Evolutionary conservation across 805 yeast species (phyloP), one percentile per base, ranked within the genome.

Genomic region (Cyberlindnera misumaiensis): DNA sequence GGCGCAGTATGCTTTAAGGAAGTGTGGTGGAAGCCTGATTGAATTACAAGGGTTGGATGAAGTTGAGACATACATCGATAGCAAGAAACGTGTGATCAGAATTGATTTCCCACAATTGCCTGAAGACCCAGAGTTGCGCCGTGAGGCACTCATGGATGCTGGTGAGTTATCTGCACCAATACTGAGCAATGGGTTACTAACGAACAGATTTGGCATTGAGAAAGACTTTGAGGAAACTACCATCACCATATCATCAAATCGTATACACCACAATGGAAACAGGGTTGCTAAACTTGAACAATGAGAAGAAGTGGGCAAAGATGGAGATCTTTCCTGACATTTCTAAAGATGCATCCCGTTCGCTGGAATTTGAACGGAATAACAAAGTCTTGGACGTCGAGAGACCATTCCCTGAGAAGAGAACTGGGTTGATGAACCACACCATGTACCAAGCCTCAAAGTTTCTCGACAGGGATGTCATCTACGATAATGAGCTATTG

Each of bases 161-260:
- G 79, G 73, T 46, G 71, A 67, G 33, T 38, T 5, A 18, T 32
- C 9, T 17, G 27, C 18, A 8, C 13, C 11, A 14, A 17, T 12
- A 39, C 5, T 24, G 27, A 27, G 28, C 17, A 13, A 28, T 6
- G 17, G 11, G 24, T 14, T 24, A 39, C 48, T 28, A 48, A 26
- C 11, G 14, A 5, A 35, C 38, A 26, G 72, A 68, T 43, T 40
- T 43, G 2, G 44, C 63, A 12, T 43, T 85, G 10, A 65, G 82
- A 37, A 66, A 67, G 14, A 67, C 83, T 4, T 44, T 83, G n/a
- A 71, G 83, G 28, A 76, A 74, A 39, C 57, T 83, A 11, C 96
- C 96, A 1, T 69, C 89, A 0, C 95, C 96, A 0, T 73, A 75
- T 43, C 72, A 70, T 39, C 65, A 87, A 2, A 60, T 88, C 2